Base-by-base conservation (phyloP, 2,329 filamentous ascomycete species). In the Verticillium isaacii region DNA sequence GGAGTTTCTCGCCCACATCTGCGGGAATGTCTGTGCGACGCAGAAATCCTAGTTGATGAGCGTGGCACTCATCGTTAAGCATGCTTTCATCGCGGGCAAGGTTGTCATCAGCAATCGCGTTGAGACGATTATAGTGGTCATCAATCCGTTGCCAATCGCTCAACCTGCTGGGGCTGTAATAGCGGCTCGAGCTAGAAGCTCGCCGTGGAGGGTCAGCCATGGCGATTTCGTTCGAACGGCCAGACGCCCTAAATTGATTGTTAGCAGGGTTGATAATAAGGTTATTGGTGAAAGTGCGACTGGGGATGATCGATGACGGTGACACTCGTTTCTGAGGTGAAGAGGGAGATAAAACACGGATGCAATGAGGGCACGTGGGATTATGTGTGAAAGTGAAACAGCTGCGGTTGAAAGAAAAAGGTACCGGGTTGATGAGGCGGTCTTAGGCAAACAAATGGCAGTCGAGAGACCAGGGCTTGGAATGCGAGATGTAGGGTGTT, bases 11-110 rank as follows among this genome's bases (percentile, higher is more conserved):
- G 12, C n/a, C 23, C 6, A 56, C 32, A 32, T 56, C 54, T 34
- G 17, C 25, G 3, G 54, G 54, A 14, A 56, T 25, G n/a, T 89
- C 89, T 52, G n/a, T 23, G 45, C 45, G 45, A 25, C 19, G 19
- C 8, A 52, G 45, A 11, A 52, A 52, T 9, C n/a, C 45, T 6
- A 52, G 8, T 25, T 52, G 45, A 8, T 52, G 45, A 11, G n/a
- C 9, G 4, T 52, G 11, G 23, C 45, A 52, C 45, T 52, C 45
- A 11, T 23, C 45, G 17, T 52, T 52, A 9, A 52, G n/a, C 12
- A 23, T 6, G 45, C 45, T 23, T 52, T 52, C 45, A 12, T 12
- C 14, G 45, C n/a, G 23, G 45, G 11, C 11, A 25, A 25, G 23
- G 45, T 52, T 19, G 23, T 52, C 45, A 12, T 52, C n/a, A 3